Conservation (phyloP, 1,284 basidiomycete genomes). For the Bondarzewia mesenterica region DNA sequence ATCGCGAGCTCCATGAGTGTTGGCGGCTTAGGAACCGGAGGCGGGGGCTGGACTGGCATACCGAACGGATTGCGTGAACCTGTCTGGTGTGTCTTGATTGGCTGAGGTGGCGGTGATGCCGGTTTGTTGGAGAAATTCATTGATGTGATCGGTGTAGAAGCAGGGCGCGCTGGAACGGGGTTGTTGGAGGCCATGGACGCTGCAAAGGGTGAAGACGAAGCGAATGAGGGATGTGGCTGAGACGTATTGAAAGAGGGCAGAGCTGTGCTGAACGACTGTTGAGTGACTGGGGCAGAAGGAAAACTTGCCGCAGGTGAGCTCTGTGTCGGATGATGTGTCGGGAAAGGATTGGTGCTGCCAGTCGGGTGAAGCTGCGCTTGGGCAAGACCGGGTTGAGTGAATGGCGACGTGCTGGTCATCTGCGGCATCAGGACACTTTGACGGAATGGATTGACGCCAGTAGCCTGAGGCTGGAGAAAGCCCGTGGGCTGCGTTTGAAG, state of each 20-base stretch:
- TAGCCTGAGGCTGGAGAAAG: constrained; percentile 52
- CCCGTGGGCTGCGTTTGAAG: constrained; percentile 36
- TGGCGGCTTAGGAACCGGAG: constrained; percentile 67
- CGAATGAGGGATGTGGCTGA: constrained; percentile 7
- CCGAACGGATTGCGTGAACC: constrained; percentile 96
- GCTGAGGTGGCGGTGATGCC: constrained; percentile 39
- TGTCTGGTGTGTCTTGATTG: constrained; percentile 84
- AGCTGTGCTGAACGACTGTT: constrained; percentile 5
- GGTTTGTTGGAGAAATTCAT: constrained; percentile 14
- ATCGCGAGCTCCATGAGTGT: constrained; percentile 77
- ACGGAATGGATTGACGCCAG: constrained; percentile 36
- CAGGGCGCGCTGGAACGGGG: constrained; percentile 43
- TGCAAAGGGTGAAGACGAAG: constrained; percentile 4
- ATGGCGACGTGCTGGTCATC: constrained; percentile 39
- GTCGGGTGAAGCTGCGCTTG: constrained; percentile 5
- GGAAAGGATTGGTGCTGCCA: constrained; percentile 22
- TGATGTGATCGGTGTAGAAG: constrained; percentile 55
- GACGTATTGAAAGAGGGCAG: constrained; percentile 16
- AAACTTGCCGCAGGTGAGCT: constrained; percentile 12
- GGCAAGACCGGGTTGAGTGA: constrained; percentile 13
- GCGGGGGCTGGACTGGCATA: constrained; percentile 55
- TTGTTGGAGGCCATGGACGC: neutral
- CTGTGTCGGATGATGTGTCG: constrained; percentile 12
- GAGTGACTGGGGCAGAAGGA: constrained; percentile 10
- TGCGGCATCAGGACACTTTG: constrained; percentile 41